These are phyloP conservation scores for Cryptococcus sp. DNA, from an alignment of 1,284 basidiomycete species.

Conservation along the genomic window DNA sequence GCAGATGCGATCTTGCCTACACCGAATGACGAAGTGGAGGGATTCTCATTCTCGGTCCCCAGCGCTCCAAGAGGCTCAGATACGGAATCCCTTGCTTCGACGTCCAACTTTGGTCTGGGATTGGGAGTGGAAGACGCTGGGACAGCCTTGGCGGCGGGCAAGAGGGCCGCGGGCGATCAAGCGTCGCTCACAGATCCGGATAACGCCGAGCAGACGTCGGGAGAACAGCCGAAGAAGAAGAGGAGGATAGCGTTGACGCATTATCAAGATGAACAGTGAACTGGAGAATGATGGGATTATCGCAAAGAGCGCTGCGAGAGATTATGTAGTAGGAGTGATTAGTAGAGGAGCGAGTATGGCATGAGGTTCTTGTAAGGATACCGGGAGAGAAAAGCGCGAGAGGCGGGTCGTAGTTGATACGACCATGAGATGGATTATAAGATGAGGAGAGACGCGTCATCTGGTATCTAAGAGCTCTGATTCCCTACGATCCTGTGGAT, in stretches of 20 bases:
- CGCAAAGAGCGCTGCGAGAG: too few relatives aligned
- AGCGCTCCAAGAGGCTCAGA: neutral
- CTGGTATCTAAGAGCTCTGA: too few relatives aligned
- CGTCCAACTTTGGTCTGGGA: conserved; percentile 2
- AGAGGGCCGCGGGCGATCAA: conserved; percentile 54
- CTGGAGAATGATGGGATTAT: neutral
- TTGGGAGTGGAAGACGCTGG: conserved; percentile 5
- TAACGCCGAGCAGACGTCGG: conserved; percentile 7
- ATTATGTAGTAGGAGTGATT: too few relatives aligned
- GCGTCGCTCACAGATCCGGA: too few relatives aligned
- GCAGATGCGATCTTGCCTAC: conserved; percentile 38
- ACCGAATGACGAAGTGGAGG: conserved; percentile 38
- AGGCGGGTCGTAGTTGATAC: neutral
- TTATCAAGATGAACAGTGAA: conserved; percentile 25
- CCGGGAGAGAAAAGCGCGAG: too few relatives aligned
- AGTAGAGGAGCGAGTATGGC: neutral
- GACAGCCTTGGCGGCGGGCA: conserved; percentile 61
- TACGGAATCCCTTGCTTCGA: neutral
- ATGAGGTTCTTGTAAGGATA: neutral
- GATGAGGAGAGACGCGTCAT: neutral
- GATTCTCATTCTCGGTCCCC: conserved; percentile 10
- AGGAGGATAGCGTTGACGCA: conserved; percentile 76
- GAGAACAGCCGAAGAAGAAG: conserved; percentile 80
- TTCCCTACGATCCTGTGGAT: neutral
- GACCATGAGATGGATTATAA: neutral